phyloP scores from a whole-genome alignment of 2,329 filamentous ascomycete genomes.

The Fusarium setosum region DNA sequence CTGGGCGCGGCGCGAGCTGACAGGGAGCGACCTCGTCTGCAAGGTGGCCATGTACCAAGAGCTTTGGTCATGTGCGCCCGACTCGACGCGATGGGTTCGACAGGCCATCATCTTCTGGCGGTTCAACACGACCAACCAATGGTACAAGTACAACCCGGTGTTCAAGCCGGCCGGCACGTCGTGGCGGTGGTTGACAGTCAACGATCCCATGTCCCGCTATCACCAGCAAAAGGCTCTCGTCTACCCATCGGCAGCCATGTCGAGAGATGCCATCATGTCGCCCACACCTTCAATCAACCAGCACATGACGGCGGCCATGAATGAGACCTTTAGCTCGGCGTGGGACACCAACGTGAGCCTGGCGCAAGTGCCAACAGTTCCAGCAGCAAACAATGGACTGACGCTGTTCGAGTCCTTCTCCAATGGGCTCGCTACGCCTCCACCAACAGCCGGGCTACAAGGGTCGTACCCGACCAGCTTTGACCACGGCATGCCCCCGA shows the following conservation, averaged over 20 bases:
- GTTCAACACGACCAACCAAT: conserved; percentile 65
- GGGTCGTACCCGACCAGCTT: conserved; percentile 60
- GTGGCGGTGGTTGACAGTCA: conserved; percentile 72
- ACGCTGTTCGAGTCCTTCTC: conserved; percentile 63
- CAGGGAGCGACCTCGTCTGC: conserved; percentile 67
- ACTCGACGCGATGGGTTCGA: conserved; percentile 63
- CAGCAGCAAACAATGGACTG: conserved; percentile 48
- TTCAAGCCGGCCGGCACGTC: conserved; percentile 65
- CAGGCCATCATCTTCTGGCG: conserved; percentile 73
- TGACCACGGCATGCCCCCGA: conserved; percentile 50
- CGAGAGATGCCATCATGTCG: conserved; percentile 62
- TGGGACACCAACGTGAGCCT: conserved; percentile 55
- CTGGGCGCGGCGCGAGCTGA: conserved; percentile 53
- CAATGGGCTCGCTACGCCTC: conserved; percentile 66
- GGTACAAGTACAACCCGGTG: conserved; percentile 60
- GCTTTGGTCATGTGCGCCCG: conserved; percentile 66
- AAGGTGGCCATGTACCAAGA: conserved; percentile 76
- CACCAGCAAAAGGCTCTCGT: conserved; percentile 63
- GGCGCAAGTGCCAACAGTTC: conserved; percentile 49
- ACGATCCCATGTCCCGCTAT: conserved; percentile 69
- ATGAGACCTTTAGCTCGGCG: conserved; percentile 64
- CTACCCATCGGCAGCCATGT: conserved; percentile 48
- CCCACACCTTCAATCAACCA: conserved; percentile 62
- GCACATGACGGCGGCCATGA: conserved; percentile 66
- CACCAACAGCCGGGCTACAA: conserved; percentile 64